These are phyloP conservation scores for Colletotrichum chlorophyti DNA, from an alignment of 2,329 filamentous ascomycete genomes.

Conservation along the genomic window DNA sequence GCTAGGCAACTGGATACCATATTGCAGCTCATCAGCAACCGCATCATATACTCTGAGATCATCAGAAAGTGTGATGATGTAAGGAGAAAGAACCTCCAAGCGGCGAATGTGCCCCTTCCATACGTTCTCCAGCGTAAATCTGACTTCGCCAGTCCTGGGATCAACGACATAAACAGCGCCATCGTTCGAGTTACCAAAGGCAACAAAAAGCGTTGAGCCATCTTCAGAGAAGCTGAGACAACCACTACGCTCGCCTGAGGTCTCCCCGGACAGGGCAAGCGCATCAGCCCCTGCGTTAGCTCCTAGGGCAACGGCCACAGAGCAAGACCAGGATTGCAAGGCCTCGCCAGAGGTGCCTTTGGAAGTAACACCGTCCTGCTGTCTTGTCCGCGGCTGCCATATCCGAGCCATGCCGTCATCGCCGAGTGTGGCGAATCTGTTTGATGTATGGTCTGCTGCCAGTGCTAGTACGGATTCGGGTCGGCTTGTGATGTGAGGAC, in stretches of 20 bases:
- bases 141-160: conserved; percentile 69
- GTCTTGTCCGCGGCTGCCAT: conserved; percentile 79
- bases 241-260: conserved; percentile 57
- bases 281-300: conserved; percentile 43
- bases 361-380: conserved; percentile 71
- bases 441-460: conserved; percentile 70
- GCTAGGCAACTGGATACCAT: conserved; percentile 64
- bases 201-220: conserved; percentile 80
- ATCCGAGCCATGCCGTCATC: conserved; percentile 79
- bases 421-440: conserved; percentile 85
- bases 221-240: conserved; percentile 82
- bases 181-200: conserved; percentile 59
- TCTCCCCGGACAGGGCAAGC: conserved; percentile 34
- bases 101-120: conserved; percentile 70
- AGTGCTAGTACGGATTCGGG: conserved; percentile 73
- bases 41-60: conserved; percentile 83
- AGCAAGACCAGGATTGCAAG: conserved; percentile 78
- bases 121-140: conserved; percentile 71
- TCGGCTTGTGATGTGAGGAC: conserved; percentile 71
- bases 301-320: conserved; percentile 35
- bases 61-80: conserved; percentile 77
- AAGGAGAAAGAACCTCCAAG: conserved; percentile 75
- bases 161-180: conserved; percentile 80
- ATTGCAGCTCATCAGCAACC: conserved; percentile 77
- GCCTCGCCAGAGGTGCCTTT: conserved; percentile 64